These are phyloP conservation scores for Boletellus deceptivus DNA, from an alignment of 1,284 basidiomycete genomes.

Conservation along the genomic window DNA sequence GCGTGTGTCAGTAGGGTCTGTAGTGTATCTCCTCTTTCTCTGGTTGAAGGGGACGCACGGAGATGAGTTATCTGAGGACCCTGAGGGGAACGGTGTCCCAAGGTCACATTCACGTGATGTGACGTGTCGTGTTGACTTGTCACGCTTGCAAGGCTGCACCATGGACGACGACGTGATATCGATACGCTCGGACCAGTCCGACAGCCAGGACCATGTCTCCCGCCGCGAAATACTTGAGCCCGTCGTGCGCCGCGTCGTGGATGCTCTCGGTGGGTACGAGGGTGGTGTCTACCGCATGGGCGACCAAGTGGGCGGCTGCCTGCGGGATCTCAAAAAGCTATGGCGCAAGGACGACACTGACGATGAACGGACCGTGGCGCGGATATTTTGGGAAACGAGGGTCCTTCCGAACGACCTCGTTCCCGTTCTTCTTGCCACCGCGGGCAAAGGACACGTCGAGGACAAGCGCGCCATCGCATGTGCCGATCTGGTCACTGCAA, in stretches of 20 bases:
- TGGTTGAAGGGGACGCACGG: slow-evolving; percentile 3
- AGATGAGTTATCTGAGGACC: slow-evolving; percentile 17
- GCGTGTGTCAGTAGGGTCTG: background rate
- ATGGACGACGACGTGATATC: slow-evolving; percentile 39
- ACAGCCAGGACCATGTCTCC: slow-evolving; percentile 26
- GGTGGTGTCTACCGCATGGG: slow-evolving; percentile 76
- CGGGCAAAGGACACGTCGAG: slow-evolving; percentile 72
- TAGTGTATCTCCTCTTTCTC: background rate
- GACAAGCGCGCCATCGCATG: slow-evolving; percentile 85
- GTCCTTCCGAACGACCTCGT: slow-evolving; percentile 84
- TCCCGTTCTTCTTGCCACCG: slow-evolving; percentile 78
- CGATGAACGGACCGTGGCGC: slow-evolving; percentile 90
- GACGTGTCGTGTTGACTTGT: slow-evolving; percentile 22
- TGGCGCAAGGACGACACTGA: slow-evolving; percentile 95
- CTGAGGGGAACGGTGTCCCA: no score
- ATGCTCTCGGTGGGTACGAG: slow-evolving; percentile 71
- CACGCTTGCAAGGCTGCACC: slow-evolving; percentile 8
- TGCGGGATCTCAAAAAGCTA: slow-evolving; percentile 91
- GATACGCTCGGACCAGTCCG: slow-evolving; percentile 37
- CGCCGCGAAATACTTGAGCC: slow-evolving; percentile 57
- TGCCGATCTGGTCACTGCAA: slow-evolving; percentile 86
- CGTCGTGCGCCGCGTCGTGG: slow-evolving; percentile 67
- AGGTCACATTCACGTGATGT: slow-evolving; percentile 28
- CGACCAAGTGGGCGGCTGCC: slow-evolving; percentile 79
- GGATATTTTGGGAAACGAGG: slow-evolving; percentile 83